A percentile compares a stretch with the other conserved stretches of the same genome.
Conservation (phyloP, 2,329 filamentous ascomycete species). For the Endoconidiophora laricicola region DNA sequence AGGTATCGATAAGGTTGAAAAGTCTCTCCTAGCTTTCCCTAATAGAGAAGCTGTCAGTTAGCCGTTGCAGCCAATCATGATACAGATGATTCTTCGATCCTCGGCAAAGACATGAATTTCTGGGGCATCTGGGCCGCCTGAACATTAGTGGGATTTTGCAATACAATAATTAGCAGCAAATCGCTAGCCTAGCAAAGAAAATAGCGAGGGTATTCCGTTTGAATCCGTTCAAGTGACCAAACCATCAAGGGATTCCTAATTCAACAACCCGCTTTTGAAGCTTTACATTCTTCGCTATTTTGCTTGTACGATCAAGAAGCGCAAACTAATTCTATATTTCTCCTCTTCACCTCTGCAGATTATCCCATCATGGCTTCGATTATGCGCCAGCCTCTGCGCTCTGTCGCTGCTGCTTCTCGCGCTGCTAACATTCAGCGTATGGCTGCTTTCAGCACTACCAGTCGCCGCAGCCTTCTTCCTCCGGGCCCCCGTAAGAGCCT, state of each 20-base stretch:
- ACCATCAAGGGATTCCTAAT: not conserved
- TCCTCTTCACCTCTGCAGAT: not conserved
- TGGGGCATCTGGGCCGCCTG: not conserved
- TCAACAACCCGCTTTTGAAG: not conserved
- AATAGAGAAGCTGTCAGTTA: constrained; percentile 1
- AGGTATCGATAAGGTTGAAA: constrained; percentile 5
- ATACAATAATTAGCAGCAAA: not conserved
- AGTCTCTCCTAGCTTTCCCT: not conserved
- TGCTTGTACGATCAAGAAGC: not conserved
- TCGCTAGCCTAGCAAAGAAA: not conserved
- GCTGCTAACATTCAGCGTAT: constrained; percentile 27
- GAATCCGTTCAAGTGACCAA: not conserved
- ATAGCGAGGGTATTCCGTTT: not conserved
- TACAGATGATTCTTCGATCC: constrained; percentile 28
- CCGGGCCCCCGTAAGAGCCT: constrained; percentile 59
- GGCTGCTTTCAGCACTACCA: constrained; percentile 76
- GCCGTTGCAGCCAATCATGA: constrained; percentile 26
- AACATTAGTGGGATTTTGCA: not conserved
- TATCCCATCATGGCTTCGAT: constrained; percentile 36
- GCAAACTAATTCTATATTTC: not conserved
- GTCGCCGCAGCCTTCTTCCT: constrained; percentile 60
- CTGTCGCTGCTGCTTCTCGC: constrained; percentile 21
- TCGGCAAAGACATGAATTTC: constrained; percentile 28
- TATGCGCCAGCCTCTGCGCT: constrained; percentile 35
- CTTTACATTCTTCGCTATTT: constrained; percentile 1